Conservation (phyloP, 495 filamentous ascomycete species). For the Letharia lupina region DNA sequence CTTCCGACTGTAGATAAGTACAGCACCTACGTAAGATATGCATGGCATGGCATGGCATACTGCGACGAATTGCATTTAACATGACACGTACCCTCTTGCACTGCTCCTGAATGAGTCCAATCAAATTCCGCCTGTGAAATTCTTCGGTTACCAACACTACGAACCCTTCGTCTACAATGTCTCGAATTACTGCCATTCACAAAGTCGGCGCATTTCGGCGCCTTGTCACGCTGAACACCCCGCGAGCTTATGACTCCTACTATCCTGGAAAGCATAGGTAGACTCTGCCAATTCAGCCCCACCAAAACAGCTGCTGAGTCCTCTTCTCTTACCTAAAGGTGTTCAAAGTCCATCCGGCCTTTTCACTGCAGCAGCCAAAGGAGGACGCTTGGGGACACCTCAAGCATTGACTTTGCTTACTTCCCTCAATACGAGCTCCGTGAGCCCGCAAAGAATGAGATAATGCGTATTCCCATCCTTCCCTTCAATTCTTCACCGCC, state of each 20-base stretch:
- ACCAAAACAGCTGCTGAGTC: constrained; percentile 1
- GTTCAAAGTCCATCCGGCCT: constrained; percentile 32
- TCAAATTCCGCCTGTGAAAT: not conserved
- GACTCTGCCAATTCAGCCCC: not conserved
- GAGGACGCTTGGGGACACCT: constrained; percentile 43
- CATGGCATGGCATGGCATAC: not conserved
- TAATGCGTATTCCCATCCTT: constrained; percentile 45
- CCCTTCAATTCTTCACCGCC: constrained; percentile 35
- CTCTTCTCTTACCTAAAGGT: not conserved
- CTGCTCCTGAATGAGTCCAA: not conserved
- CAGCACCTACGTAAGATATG: not conserved
- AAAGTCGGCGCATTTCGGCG: constrained; percentile 3
- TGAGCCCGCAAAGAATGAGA: constrained; percentile 23
- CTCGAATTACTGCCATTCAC: constrained; percentile 3
- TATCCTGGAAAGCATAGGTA: constrained; percentile 14
- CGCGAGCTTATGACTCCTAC: constrained; percentile 13
- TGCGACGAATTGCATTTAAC: not conserved
- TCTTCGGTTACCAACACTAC: not conserved
- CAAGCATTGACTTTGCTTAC: constrained; percentile 57
- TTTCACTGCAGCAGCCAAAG: constrained; percentile 42
- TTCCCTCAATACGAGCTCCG: constrained; percentile 46
- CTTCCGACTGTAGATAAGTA: not conserved
- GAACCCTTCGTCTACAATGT: not conserved
- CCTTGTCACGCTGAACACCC: constrained; percentile 1
- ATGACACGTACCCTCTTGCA: not conserved